Base-by-base conservation (phyloP, 148 eudicot genomes). In the Chenopodium berlandieri region DNA sequence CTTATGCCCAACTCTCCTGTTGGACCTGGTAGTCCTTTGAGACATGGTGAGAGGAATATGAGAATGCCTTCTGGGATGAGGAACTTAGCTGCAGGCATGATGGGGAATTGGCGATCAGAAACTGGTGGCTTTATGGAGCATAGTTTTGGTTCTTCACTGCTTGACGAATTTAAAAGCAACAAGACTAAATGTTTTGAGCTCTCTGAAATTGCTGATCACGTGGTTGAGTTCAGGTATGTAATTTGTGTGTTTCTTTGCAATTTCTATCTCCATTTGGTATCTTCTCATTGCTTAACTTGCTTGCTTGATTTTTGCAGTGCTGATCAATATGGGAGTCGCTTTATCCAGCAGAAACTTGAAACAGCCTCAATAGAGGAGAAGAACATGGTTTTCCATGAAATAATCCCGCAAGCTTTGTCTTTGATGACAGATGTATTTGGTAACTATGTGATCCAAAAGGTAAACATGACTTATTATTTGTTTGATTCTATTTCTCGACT, bases 341-440 rank as follows among this genome's bases (percentile, higher is more conserved):
- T 92, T 71, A 92, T 92, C 81, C 98, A 92, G 76, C 98, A 94
- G 81, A 92, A 94, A 77, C 92, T 94, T 25, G 97, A 92, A 83
- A 94, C 89, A 63, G 94, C 94, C 7, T 87, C 94, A 23, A 54
- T 75, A 14, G 93, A 92, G 69, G 98, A 94, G 87, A 94, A 94
- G 71, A 82, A 84, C 84, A 87, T 88, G 92, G 92, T 94, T 69
- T 94, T 92, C 44, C 79, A 89, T 70, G 94, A 92, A 85, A 90
- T 94, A 27, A 88, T 88, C 73, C 93, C 98, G 34, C 92, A 88
- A 71, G 97, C 98, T 40, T 83, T 88, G 78, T 82, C 90, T 40
- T 85, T 94, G 54, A 92, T 94, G 92, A 94, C 97, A 32, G 98
- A 94, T 80, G 98, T 94, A 46, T 94, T 94, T 75, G 98, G 98